Percentiles rank a stretch among this genome's conserved stretches.
Conservation (phyloP, 2,329 filamentous ascomycete species). For the Aureobasidium lini region DNA sequence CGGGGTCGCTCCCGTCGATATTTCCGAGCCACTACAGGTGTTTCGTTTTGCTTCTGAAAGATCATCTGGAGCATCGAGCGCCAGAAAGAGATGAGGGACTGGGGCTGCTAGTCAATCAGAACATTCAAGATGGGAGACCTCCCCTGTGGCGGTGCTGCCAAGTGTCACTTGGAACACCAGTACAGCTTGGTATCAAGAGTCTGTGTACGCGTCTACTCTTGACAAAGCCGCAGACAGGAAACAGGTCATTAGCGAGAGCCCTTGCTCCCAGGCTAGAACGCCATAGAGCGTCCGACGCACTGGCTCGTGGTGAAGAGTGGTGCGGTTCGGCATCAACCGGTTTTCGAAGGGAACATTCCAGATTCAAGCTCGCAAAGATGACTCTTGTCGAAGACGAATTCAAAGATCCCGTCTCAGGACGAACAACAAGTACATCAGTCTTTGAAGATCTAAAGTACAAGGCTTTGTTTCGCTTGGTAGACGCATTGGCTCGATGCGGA, state of each 20-base stretch:
- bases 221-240: too few species aligned
- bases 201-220: too few species aligned
- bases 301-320: neutral
- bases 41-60: too few species aligned
- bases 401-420: neutral
- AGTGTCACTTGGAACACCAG: neutral
- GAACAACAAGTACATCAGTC: neutral
- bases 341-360: neutral
- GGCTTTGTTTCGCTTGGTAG: slow-evolving; percentile 19
- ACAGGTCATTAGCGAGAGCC: too few species aligned
- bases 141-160: neutral
- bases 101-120: too few species aligned
- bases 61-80: too few species aligned
- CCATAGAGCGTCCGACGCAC: neutral
- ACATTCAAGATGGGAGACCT: too few species aligned
- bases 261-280: too few species aligned
- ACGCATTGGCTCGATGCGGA: slow-evolving; percentile 22
- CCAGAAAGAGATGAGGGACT: too few species aligned
- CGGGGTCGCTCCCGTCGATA: too few species aligned
- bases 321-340: neutral
- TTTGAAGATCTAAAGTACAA: slow-evolving; percentile 15
- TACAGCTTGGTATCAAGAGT: neutral
- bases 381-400: neutral
- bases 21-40: too few species aligned
- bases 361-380: neutral